A percentile compares a stretch with the other conserved stretches of the same genome.
Evolutionary conservation across 2,329 filamentous ascomycete species (phyloP).

Genomic region (Zymoseptoria pseudotritici): DNA sequence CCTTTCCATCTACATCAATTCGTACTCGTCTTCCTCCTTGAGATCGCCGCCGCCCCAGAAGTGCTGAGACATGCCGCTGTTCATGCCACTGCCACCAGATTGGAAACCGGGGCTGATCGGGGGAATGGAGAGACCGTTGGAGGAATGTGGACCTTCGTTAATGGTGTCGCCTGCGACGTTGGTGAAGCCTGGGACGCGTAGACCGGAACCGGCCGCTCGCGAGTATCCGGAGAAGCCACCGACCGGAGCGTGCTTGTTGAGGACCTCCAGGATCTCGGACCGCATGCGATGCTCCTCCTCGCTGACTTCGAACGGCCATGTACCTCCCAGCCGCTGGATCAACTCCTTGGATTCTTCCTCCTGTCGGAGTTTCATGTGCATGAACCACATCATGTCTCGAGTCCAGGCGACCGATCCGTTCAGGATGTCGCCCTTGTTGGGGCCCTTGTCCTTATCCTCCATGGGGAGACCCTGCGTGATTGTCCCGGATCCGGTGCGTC

Average conservation of each 20-base stretch:
- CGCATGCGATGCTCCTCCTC: constrained; percentile 97
- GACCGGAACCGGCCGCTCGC: constrained; percentile 70
- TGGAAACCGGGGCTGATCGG: constrained; percentile 45
- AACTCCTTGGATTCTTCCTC: constrained; percentile 77
- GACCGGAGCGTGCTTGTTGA: constrained; percentile 68
- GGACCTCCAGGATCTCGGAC: constrained; percentile 78
- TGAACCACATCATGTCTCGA: constrained; percentile 93
- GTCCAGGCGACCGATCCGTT: constrained; percentile 97
- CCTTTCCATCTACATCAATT: neutral
- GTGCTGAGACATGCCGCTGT: constrained; percentile 39
- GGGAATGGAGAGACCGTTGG: constrained; percentile 20
- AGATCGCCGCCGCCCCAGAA: constrained; percentile 50
- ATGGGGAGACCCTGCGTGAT: constrained; percentile 89
- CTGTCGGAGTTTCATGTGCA: constrained; percentile 80
- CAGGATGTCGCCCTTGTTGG: constrained; percentile 97
- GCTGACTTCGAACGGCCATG: constrained; percentile 71
- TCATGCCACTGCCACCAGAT: constrained; percentile 61
- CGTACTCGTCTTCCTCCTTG: constrained; percentile 92
- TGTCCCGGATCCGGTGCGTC: constrained; percentile 60
- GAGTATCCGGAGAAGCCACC: constrained; percentile 64
- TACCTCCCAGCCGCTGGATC: constrained; percentile 64
- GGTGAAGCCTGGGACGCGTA: constrained; percentile 88
- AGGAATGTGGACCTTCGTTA: constrained; percentile 48
- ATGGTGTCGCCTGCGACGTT: constrained; percentile 79
- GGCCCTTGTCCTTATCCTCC: constrained; percentile 97